Evolutionary conservation across 2,329 filamentous ascomycete species (phyloP), one percentile per base, ranked within the genome.

Genomic region (Fusarium virguliforme): DNA sequence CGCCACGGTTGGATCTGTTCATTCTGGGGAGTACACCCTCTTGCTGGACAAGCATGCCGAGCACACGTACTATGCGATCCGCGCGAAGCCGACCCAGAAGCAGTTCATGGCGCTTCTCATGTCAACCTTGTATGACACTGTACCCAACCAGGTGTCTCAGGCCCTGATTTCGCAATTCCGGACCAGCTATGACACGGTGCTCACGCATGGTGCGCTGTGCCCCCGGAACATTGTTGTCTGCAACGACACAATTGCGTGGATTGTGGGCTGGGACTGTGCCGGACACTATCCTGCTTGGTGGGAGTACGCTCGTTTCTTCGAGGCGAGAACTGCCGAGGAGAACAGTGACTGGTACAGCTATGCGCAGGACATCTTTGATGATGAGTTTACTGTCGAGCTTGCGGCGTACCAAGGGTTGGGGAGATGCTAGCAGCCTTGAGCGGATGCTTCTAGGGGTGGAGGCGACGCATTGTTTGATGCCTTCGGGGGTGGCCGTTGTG

Each of bases 281-380:
- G 79, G 79, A 18, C 74, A 71, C 65, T 80, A 79, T 64, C 79
- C 79, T 1, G 69, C 68, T 15, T 80, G 79, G 79, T 80, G 79
- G 79, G 78, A 80, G 8, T 80, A 79, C 50, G 78, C 71, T 61
- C 79, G 79, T 46, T 80, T 80, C 59, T 80, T 80, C 38, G 79
- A 80, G 56, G 72, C 78, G 7, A 68, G 67, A 18, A 79, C 77
- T 35, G n/a, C 60, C 2, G 43, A 65, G 8, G 58, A 64, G 28
- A 80, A 79, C 48, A 58, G 66, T 10, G 78, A 80, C 60, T 80
- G 78, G 79, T 80, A 79, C 24, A 68, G 75, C 4, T 79, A 79
- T 55, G 76, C 75, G 13, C 28, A 55, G n/a, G 68, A 75, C 2
- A 78, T 80, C 12, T 80, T 80, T 37, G 53, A 35, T 0, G 67